Conservation (phyloP, 2,329 filamentous ascomycete genomes). For the Proliferodiscus dingleyae region DNA sequence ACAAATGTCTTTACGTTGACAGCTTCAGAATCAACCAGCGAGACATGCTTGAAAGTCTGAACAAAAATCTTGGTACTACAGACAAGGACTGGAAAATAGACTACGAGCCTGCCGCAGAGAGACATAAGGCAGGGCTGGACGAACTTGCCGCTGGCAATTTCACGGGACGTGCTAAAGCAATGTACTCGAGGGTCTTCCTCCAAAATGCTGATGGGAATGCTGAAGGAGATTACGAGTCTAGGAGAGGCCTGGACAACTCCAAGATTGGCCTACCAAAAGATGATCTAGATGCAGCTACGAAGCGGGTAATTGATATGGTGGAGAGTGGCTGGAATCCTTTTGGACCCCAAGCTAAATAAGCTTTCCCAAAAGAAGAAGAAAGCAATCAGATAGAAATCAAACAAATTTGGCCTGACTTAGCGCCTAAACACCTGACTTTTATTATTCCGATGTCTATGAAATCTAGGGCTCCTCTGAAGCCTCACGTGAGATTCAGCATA, state of each 20-base stretch:
- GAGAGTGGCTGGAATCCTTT: background rate
- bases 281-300: conserved; percentile 12
- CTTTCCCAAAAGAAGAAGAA: too few species aligned
- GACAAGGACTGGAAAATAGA: conserved; percentile 14
- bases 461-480: too few species aligned
- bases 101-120: conserved; percentile 3
- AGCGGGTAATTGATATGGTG: background rate
- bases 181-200: conserved; percentile 16
- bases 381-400: too few species aligned
- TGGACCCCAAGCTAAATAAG: background rate
- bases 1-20: conserved; percentile 38
- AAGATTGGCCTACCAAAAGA: conserved; percentile 17
- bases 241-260: conserved; percentile 11
- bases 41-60: conserved; percentile 39
- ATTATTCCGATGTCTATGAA: too few species aligned
- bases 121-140: conserved; percentile 10
- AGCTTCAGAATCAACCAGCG: conserved; percentile 44
- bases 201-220: conserved; percentile 10
- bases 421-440: too few species aligned
- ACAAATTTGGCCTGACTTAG: too few species aligned
- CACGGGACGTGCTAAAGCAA: conserved; percentile 8
- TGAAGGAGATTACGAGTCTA: conserved; percentile 12
- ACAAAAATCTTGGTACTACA: conserved; percentile 16
- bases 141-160: conserved; percentile 12
- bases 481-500: too few species aligned